Base-by-base conservation (phyloP, 1,284 basidiomycete genomes). In the Athelia psychrophila region DNA sequence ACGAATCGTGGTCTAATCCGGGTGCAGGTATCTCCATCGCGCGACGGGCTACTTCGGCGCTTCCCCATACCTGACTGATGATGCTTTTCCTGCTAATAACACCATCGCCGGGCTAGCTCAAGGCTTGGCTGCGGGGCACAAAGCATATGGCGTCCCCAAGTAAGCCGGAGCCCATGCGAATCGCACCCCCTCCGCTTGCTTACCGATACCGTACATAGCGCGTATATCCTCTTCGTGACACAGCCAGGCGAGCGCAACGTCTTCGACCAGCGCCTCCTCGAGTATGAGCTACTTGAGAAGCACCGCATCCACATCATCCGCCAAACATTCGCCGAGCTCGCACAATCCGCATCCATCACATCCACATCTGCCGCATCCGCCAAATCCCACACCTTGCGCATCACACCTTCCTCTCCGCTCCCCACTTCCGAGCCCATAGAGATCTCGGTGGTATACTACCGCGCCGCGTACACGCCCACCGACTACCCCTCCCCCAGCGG, bases 191-290 rank as follows among this genome's bases (percentile, higher is more conserved):
- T 20, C 54, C 24, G 55, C 24, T n/a, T n/a, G n/a, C n/a, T n/a
- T n/a, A n/a, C n/a, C n/a, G n/a, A n/a, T n/a, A 13, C 44, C 20
- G 16, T 38, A 30, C 49, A 6, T 51, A 90, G 87, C n/a, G 75
- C 91, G 8, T 73, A 74, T 44, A 81, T 99, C 18, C 76, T 99
- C 2, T 95, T 98, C 60, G 92, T 98, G 3, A 85, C 94, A 0
- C 95, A 97, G 64, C 80, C 85, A 8, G 81, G 84, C 23, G 97
- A 99, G 68, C 79, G 95, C n/a, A 99, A 99, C 65, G 82, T 96
- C 0, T 99, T 98, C 64, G 96, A 99, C 65, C 97, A 99, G 67
- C 80, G 88, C 3, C 85, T 82, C 71, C 70, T 99, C 15, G 93
- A 98, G 69, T 96, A 93, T 59, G 85, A 91, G 56, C 75, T 98